Evolutionary conservation across 1,139 yeast species (phyloP).

Genomic region (Arxiozyma slooffiae): DNA sequence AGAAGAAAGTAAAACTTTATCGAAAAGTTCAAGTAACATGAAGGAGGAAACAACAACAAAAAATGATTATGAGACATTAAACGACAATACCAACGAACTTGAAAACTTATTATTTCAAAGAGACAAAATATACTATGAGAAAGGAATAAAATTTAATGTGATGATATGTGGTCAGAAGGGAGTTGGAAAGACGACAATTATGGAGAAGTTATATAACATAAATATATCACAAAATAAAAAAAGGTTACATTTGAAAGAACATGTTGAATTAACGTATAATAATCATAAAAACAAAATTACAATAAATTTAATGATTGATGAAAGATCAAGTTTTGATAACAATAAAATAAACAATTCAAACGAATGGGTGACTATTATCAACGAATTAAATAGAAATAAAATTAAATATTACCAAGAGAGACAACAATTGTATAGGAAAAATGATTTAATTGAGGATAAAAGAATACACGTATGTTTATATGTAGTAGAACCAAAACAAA

Average conservation of each 20-base stretch:
- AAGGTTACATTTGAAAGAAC: background rate
- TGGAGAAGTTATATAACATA: conserved; percentile 45
- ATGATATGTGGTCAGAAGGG: conserved; percentile 57
- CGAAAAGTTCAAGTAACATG: background rate
- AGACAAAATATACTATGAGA: conserved; percentile 31
- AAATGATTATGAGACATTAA: background rate
- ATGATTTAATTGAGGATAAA: conserved; percentile 35
- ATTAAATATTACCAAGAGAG: conserved; percentile 55
- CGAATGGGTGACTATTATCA: conserved; percentile 28
- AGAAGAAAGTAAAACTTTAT: background rate
- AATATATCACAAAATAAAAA: background rate
- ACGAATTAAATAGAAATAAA: conserved; percentile 77
- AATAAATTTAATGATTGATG: background rate
- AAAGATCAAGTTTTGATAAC: background rate
- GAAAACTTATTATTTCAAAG: background rate
- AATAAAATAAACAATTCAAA: background rate
- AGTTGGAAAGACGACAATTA: conserved; percentile 44
- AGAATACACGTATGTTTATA: conserved; percentile 73
- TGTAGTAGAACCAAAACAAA: conserved; percentile 51
- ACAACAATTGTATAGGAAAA: conserved; percentile 58
- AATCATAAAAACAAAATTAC: background rate
- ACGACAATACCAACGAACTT: background rate
- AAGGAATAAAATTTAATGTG: conserved; percentile 44
- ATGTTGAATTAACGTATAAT: background rate
- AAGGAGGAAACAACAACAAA: too few species aligned